Conservation (phyloP, 1,139 yeast genomes). For the Geotrichum siamense region DNA sequence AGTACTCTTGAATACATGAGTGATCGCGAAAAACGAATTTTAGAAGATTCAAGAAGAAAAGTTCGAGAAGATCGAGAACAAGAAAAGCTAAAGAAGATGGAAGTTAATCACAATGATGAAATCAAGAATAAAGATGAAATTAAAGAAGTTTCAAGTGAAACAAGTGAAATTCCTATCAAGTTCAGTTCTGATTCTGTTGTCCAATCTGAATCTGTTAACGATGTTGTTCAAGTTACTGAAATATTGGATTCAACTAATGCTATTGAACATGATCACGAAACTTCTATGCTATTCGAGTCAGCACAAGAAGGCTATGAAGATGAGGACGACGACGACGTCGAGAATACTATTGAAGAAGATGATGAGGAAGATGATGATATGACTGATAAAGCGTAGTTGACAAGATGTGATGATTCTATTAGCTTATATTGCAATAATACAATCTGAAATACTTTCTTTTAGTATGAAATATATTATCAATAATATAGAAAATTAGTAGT, state of each 20-base stretch:
- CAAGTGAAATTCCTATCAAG: background rate
- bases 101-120: background rate
- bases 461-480: too few relatives aligned
- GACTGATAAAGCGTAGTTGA: too few relatives aligned
- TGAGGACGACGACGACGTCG: too few relatives aligned
- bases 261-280: background rate
- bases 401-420: too few relatives aligned
- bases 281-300: too few relatives aligned
- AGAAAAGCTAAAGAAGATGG: background rate
- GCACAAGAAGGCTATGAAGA: too few relatives aligned
- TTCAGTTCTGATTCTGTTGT: background rate
- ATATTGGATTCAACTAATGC: background rate
- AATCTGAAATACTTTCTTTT: too few relatives aligned
- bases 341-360: too few relatives aligned
- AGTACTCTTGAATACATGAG: background rate
- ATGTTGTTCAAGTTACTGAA: slow-evolving; percentile 2
- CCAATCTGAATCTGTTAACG: background rate
- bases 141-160: background rate
- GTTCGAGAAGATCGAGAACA: slow-evolving; percentile 2
- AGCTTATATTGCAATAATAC: too few relatives aligned
- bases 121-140: background rate
- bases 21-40: slow-evolving; percentile 1
- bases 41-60: background rate
- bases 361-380: too few relatives aligned
- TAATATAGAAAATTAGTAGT: too few relatives aligned